Base-by-base conservation (phyloP, 2,329 filamentous ascomycete genomes). In the Fusarium nurragi region DNA sequence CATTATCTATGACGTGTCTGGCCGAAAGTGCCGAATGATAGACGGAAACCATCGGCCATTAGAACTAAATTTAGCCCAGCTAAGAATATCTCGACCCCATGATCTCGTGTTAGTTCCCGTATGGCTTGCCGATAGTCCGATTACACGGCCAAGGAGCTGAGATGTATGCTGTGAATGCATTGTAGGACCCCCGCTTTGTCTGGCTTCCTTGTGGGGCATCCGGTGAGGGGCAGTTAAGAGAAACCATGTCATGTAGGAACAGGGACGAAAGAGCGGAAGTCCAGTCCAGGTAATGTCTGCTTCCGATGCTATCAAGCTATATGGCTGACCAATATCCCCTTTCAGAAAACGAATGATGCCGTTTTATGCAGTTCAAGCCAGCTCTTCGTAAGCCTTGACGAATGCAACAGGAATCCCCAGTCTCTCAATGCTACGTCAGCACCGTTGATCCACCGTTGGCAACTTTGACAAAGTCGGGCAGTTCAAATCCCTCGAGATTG, bases 361-460 rank as follows among this genome's bases (percentile, higher is more conserved):
- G n/a, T n/a, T n/a, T n/a, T n/a, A n/a, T n/a, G n/a, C 3, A 40
- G 14, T 12, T 40, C 2, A 10, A 8, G 13, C 19, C 6, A 21
- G 19, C 9, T 22, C 12, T 22, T 22, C 10, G 4, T 40, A 40
- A 13, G 3, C 11, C 7, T 10, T 12, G 9, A 23, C 21, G 14
- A 26, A 14, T 4, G 9, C 23, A 38, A 30, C 6, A 5, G 7
- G 10, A 18, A 10, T n/a, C 16, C 32, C n/a, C n/a, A 9, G 2
- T 4, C 8, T 1, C 3, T n/a, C 7, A 30, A 38, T 5, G 21
- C 26, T 39, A 46, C 8, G 21, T 44, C 44, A 71, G 41, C 10
- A 71, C 37, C 25, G 60, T 45, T 2, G 54, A 67, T 9, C 45
- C 55, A 3, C 68, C 68, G 7, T 71, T 68, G 4, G 59, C 38